Evolutionary conservation across 805 yeast species (phyloP), one percentile per base, ranked within the genome.

Genomic region (Zygotorulaspora sp.): DNA sequence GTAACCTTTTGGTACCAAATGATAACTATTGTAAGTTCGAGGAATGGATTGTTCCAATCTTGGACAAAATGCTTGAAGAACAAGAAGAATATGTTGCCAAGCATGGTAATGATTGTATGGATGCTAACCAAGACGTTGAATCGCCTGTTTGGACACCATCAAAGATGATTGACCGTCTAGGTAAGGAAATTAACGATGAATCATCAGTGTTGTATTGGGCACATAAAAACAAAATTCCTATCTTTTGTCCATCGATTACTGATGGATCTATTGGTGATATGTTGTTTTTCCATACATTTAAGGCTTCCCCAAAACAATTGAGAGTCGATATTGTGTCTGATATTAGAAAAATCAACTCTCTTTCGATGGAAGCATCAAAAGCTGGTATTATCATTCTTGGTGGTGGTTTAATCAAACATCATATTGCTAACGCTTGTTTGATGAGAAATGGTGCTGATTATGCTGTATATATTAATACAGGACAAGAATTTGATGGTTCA

Each of bases 381-480:
- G 97, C 99, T 5, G 97, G 98, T 47, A 92, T 92, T 97, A 68
- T 92, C 38, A 80, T 92, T 45, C 74, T 92, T 34, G 98, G 99
- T 41, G 98, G 98, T 54, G 98, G 99, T 28, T 67, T 92, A 41
- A 77, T 92, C 56, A 92, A 92, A 67, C 99, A 92, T 62, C 99
- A 92, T 61, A 92, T 92, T 52, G 89, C 95, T 55, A 92, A 92
- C 58, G 98, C 99, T 10, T 90, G 97, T 61, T 71, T 92, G 52
- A 92, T 92, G 99, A 83, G 99, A 71, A 94, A 92, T 55, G 99
- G 99, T 55, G 98, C 99, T 15, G 99, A 92, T 62, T 87, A 81
- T 59, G 97, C 98, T 5, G 96, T 92, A 13, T 92, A 77, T 65
- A 90, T 92, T 61, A 92, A 92, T 65, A 92, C 99, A 11, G 98